Evolutionary conservation across 345 rosid species (phyloP), one percentile per base, ranked within the genome.

Genomic region (Pistacia integerrima): DNA sequence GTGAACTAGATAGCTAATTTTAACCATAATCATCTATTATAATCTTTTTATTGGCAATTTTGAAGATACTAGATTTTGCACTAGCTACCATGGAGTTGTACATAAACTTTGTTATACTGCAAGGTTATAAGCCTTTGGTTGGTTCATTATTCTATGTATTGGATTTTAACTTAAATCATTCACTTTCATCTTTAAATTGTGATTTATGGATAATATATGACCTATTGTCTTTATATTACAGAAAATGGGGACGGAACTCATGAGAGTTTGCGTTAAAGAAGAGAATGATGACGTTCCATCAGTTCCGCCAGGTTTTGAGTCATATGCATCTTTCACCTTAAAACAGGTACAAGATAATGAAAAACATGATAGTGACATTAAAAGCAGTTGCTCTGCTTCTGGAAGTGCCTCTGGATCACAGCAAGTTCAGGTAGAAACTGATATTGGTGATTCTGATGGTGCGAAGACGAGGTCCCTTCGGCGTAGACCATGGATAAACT

Each of bases 271-370:
- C 81, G 83, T 87, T 67, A 91, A 94, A 86, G 97, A 91, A 80
- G 97, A 97, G 67, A 94, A 83, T 68, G 98, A 92, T 38, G 98
- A 94, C 12, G 73, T 94, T 78, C 98, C 92, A 28, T 82, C 94
- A 73, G 90, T 91, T 74, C 99, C 99, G 17, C 99, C 98, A 65
- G 99, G 99, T 35, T 97, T 97, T 64, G 99, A 94, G 86, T 85
- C 98, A 38, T 91, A 87, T 85, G 86, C 96, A 59, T 84, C 97
- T 65, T 90, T 94, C 77, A 85, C 87, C 38, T 69, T 91, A 79
- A 92, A 79, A 72, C 85, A 76, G 64, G 82, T 81, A 46, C 82
- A 87, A 62, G 90, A 79, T 72, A 71, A 36, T 65, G 86, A 81
- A 59, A 80, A 85, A 72, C 76, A 64, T 62, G 92, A 85, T 56